Conservation (phyloP, 2,329 filamentous ascomycete species). For the Sphaceloma murrayae region DNA sequence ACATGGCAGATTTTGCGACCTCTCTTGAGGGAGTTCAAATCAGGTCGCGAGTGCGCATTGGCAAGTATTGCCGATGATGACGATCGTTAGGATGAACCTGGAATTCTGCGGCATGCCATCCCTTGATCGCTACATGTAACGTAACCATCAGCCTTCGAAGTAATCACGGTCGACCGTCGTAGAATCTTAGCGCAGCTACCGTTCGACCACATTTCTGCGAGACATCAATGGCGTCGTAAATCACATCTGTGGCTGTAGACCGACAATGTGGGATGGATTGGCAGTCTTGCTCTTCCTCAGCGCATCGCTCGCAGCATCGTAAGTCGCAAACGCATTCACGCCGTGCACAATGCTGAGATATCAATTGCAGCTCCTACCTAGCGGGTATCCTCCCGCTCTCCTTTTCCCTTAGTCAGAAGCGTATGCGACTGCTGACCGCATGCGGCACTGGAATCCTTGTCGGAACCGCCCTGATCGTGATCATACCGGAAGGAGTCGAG, state of each 20-base stretch:
- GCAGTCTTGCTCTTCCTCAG: constrained; percentile 56
- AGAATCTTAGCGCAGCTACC: too few species aligned
- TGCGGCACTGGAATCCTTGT: constrained; percentile 90
- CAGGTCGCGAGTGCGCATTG: too few species aligned
- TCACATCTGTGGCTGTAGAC: not conserved
- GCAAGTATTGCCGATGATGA: too few species aligned
- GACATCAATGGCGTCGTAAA: not conserved
- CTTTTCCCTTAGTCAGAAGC: constrained; percentile 75
- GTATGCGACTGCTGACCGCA: constrained; percentile 80
- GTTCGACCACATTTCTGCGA: too few species aligned
- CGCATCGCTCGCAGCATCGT: constrained; percentile 57
- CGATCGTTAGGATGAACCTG: not conserved
- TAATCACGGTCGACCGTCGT: too few species aligned
- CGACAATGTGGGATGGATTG: constrained; percentile 50
- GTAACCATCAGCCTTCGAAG: not conserved
- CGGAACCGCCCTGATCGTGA: constrained; percentile 89
- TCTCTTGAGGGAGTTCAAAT: too few species aligned
- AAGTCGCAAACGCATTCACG: constrained; percentile 26
- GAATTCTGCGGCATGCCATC: not conserved
- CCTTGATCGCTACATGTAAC: not conserved
- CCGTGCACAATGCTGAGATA: constrained; percentile 17
- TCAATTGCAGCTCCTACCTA: constrained; percentile 36
- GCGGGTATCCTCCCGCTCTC: constrained; percentile 85
- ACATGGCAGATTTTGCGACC: too few species aligned
- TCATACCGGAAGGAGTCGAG: constrained; percentile 93